Evolutionary conservation across 192 early-diverging fungal genomes (phyloP), one percentile per base, ranked within the genome.

Genomic region (Backusella tuberculispora): DNA sequence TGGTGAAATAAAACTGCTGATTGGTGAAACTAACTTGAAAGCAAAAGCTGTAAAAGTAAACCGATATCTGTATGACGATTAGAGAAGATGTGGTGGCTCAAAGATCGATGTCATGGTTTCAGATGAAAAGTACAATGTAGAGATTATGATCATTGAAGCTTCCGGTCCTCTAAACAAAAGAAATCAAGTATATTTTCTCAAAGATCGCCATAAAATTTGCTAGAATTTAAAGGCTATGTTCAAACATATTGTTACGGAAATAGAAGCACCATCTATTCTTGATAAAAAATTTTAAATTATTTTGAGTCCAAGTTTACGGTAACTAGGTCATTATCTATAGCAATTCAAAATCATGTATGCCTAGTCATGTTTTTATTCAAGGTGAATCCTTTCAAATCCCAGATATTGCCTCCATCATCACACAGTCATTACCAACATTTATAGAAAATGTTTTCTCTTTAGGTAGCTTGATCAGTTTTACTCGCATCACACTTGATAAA

Each of bases 141-240:
- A 48, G 47, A 48, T 3, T 48, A 48, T 48, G 47, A 2, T 3
- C 3, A 48, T 1, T 1, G 47, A 48, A 48, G 47, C 17, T 15
- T 3, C 3, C 3, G 47, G 47, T n/a, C 13, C 47, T 13, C 63
- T 3, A 29, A 29, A 29, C 4, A 64, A 64, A 64, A 21, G 4
- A 13, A 37, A 26, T 4, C 63, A 64, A 64, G 14, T 4, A 0
- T 24, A 64, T 38, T 64, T 21, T 29, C 0, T 64, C 6, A 24
- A 64, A 38, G 26, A 64, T 24, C 2, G 24, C 12, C 5, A 64
- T 26, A 64, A 64, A 29, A 64, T 29, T 1, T 64, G 63, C 26
- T 29, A 64, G 14, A 64, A 34, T 38, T 14, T 64, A 34, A 64
- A 64, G 29, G 63, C 63, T 21, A 64, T 40, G 63, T 64, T 64